Evolutionary conservation across 148 eudicot genomes (phyloP).

Genomic region (Silene latifolia): DNA sequence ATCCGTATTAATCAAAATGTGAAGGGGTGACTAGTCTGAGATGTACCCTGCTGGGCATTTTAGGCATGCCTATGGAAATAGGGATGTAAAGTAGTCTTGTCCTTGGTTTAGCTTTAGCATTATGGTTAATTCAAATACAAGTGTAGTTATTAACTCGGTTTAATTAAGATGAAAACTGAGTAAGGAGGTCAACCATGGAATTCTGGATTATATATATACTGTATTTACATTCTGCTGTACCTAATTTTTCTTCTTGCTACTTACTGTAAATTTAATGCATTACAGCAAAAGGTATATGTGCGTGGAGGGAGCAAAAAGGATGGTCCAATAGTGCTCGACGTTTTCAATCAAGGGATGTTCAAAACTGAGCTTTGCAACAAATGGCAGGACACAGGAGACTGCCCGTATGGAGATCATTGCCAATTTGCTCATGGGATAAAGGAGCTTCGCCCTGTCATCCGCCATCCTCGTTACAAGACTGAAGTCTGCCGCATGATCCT

Average conservation of each 20-base stretch:
- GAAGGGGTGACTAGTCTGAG: too few species aligned
- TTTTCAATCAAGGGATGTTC: constrained; percentile 66
- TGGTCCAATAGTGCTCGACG: constrained; percentile 54
- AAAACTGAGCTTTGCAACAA: constrained; percentile 86
- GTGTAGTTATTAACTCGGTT: too few species aligned
- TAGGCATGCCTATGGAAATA: neutral
- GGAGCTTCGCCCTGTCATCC: constrained; percentile 67
- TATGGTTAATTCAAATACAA: too few species aligned
- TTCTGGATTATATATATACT: neutral
- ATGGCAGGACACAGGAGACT: constrained; percentile 63
- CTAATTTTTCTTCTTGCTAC: neutral
- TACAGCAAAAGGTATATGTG: constrained; percentile 63
- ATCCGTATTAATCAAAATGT: neutral
- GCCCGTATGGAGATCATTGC: constrained; percentile 61
- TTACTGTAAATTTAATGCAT: neutral
- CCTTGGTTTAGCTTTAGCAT: neutral
- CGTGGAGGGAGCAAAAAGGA: constrained; percentile 48
- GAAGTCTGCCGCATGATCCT: constrained; percentile 80
- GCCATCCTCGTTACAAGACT: constrained; percentile 87
- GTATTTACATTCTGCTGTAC: too few species aligned
- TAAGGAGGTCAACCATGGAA: neutral
- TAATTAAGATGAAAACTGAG: too few species aligned
- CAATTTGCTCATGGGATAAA: constrained; percentile 70
- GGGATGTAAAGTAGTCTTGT: neutral
- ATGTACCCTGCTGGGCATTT: neutral